A percentile compares a stretch with the other conserved stretches of the same genome.
These are phyloP conservation scores for Crithidia thermophila DNA, from an alignment of 208 protist genomes.

Conservation along the genomic window DNA sequence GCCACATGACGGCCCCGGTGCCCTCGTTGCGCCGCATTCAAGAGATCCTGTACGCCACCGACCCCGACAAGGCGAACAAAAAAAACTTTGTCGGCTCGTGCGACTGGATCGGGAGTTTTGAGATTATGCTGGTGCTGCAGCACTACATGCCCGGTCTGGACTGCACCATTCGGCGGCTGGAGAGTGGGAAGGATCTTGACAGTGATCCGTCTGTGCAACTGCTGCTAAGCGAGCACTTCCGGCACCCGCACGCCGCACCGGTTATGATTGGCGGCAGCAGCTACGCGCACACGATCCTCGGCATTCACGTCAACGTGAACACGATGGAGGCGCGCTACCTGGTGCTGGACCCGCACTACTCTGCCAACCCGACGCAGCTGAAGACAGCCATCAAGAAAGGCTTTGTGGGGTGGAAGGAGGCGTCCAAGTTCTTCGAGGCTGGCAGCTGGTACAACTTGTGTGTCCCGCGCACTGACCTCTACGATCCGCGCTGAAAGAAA, in stretches of 20 bases:
- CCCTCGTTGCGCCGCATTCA: constrained; percentile 86
- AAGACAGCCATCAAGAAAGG: constrained; percentile 87
- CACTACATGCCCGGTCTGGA: constrained; percentile 73
- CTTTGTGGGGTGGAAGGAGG: constrained; percentile 91
- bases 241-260: constrained; percentile 67
- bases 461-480: constrained; percentile 71
- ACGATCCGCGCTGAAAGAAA: constrained; percentile 78
- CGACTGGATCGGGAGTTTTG: constrained; percentile 96
- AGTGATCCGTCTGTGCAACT: constrained; percentile 68
- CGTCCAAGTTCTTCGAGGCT: constrained; percentile 81
- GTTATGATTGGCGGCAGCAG: constrained; percentile 97
- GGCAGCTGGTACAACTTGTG: constrained; percentile 95
- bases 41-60: constrained; percentile 73
- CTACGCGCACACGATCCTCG: constrained; percentile 95
- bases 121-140: constrained; percentile 91
- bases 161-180: constrained; percentile 88
- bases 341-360: constrained; percentile 96
- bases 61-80: constrained; percentile 80
- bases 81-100: constrained; percentile 88
- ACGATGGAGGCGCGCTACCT: constrained; percentile 88
- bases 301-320: constrained; percentile 84
- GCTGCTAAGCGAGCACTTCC: constrained; percentile 88
- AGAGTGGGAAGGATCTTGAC: constrained; percentile 82
- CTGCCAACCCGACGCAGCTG: constrained; percentile 66
- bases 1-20: constrained; percentile 45